phyloP scores from a whole-genome alignment of 331 rosid species.

The Quercus lobata region DNA sequence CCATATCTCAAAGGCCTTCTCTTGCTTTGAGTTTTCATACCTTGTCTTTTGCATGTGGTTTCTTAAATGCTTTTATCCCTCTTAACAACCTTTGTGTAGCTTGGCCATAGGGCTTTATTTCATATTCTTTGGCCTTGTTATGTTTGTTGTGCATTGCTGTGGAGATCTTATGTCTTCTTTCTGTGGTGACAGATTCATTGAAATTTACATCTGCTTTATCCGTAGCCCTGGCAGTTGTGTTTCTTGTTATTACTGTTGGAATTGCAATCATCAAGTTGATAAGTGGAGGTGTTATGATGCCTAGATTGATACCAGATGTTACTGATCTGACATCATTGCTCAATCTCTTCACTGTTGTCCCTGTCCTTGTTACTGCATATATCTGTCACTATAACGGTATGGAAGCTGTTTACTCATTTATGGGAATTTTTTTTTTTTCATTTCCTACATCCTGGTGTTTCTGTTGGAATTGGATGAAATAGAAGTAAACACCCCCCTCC shows the following conservation, averaged over 20 bases:
- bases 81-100: background rate
- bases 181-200: conserved; percentile 79
- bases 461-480: background rate
- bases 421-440: background rate
- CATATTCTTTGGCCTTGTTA: background rate
- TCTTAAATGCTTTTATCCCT: background rate
- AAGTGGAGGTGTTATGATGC: conserved; percentile 71
- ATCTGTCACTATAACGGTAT: conserved; percentile 95
- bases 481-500: background rate
- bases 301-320: conserved; percentile 73
- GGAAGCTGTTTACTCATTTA: background rate
- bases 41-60: background rate
- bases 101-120: background rate
- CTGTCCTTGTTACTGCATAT: conserved; percentile 81
- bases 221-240: conserved; percentile 75
- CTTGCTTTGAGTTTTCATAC: background rate
- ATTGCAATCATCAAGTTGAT: conserved; percentile 72
- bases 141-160: conserved; percentile 4
- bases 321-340: conserved; percentile 49
- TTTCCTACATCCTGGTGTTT: conserved; percentile 8
- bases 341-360: conserved; percentile 74
- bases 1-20: background rate
- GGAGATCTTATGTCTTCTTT: conserved; percentile 12
- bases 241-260: conserved; percentile 88
- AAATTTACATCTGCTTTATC: conserved; percentile 90